phyloP scores from a whole-genome alignment of 306 rosid genomes.

The Carpinus fangiana region DNA sequence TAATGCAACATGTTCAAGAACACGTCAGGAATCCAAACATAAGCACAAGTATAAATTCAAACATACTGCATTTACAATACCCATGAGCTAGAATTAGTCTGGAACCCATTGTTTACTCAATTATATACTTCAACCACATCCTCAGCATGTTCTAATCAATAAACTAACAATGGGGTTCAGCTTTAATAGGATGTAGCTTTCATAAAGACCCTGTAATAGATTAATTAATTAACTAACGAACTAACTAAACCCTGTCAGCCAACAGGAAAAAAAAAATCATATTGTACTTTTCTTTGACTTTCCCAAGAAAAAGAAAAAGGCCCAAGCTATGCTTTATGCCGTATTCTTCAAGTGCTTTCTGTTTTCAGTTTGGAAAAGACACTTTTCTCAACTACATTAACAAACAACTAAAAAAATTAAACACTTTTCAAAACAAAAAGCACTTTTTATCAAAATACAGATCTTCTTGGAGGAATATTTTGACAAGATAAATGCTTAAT shows the following conservation, averaged over 20 bases:
- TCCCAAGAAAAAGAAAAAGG: neutral
- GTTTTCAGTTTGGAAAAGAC: no score
- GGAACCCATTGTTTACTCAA: neutral
- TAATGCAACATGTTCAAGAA: slow-evolving; percentile 20
- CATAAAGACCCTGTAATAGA: neutral
- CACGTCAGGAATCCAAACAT: slow-evolving; percentile 40
- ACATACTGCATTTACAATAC: slow-evolving; percentile 34
- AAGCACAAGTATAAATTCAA: slow-evolving; percentile 24
- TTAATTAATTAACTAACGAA: neutral
- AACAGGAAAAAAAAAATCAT: neutral
- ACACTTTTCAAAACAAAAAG: no score
- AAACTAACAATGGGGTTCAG: slow-evolving; percentile 1
- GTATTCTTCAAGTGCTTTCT: no score
- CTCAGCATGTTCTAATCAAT: slow-evolving; percentile 11
- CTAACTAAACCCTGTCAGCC: neutral
- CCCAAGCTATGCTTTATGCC: no score
- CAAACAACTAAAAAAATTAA: no score
- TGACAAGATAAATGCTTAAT: no score
- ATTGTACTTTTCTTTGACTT: neutral
- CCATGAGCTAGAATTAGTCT: slow-evolving; percentile 28
- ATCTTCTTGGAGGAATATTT: no score
- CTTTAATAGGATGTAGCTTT: neutral
- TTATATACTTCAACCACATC: slow-evolving; percentile 10
- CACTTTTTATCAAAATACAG: no score
- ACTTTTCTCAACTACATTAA: no score